Evolutionary conservation across 768 basidiomycete genomes (phyloP).

Genomic region (Plicaturopsis crispa): DNA sequence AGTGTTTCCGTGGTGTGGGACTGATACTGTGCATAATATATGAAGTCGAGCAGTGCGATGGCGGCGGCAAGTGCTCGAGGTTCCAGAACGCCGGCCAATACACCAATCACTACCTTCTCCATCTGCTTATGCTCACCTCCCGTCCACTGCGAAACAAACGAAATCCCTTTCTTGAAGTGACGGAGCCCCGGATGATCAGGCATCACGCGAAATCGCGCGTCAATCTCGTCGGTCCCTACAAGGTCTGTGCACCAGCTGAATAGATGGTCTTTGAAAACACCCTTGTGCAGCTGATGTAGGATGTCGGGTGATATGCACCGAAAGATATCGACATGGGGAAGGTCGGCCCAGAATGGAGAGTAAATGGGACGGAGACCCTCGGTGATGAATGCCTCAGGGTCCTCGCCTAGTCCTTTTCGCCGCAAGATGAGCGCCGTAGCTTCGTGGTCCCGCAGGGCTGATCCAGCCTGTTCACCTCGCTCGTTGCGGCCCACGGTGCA

Average conservation of each 20-base stretch:
- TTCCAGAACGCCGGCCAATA: slow-evolving; percentile 16
- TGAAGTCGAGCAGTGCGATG: slow-evolving; percentile 24
- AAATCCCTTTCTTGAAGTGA: slow-evolving; percentile 21
- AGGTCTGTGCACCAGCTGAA: slow-evolving; percentile 23
- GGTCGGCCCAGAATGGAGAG: slow-evolving; percentile 31
- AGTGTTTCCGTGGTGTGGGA: slow-evolving; percentile 21
- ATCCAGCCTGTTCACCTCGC: slow-evolving; percentile 9
- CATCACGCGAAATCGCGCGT: slow-evolving; percentile 17
- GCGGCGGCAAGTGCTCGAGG: slow-evolving; percentile 13
- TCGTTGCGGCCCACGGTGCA: slow-evolving; percentile 15
- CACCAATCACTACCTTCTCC: slow-evolving; percentile 23
- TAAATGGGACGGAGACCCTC: slow-evolving; percentile 9
- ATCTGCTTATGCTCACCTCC: slow-evolving; percentile 22
- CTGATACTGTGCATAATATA: slow-evolving; percentile 21
- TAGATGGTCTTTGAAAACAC: slow-evolving; percentile 36
- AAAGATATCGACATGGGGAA: slow-evolving; percentile 34
- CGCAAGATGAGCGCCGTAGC: background rate
- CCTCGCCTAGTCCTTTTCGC: slow-evolving; percentile 1
- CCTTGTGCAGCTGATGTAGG: slow-evolving; percentile 42
- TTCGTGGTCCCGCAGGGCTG: background rate
- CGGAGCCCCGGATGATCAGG: slow-evolving; percentile 21
- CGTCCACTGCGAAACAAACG: slow-evolving; percentile 14
- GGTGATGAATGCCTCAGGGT: slow-evolving; percentile 6
- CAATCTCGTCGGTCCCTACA: slow-evolving; percentile 15
- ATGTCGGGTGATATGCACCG: slow-evolving; percentile 28